Base-by-base conservation (phyloP, 1,139 yeast genomes). In the Williopsis jadinii region DNA sequence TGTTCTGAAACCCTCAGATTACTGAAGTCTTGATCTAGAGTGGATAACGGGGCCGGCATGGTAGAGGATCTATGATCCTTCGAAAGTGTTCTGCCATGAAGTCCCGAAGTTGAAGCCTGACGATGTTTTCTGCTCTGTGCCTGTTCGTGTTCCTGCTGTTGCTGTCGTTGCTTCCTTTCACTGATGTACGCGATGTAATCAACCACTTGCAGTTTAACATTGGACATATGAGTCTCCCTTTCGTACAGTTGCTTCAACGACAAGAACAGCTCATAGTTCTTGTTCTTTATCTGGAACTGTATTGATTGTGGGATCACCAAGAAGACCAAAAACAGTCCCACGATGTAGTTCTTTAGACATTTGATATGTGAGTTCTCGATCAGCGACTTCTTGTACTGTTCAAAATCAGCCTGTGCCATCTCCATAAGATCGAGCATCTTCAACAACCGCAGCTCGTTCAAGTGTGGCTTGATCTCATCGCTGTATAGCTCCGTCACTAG, bases 251-350 rank as follows among this genome's bases (percentile, higher is more conserved):
- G 59, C 43, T 60, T 63, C 38, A 64, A 45, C 8, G 61, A 60
- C 12, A 56, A 50, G 35, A 63, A 65, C n/a, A 64, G 51, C 19
- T 61, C 60, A 41, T 58, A 62, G 42, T 64, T 62, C 45, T 62
- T 64, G 45, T 64, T 64, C 45, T 60, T 62, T 19, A 66, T 53
- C 41, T 63, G 67, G 41, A 64, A 66, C 45, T 65, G 68, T 32
- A 60, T 61, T 3, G 68, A 64, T 31, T 51, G 57, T 11, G 70
- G 70, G 12, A 66, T 59, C 13, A 64, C 59, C 28, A 62, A 45
- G 45, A 55, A 63, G 3, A 66, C 43, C 40, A 63, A 62, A 44
- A 61, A 61, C 33, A 64, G 54, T 1, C 69, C 69, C 5, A 62
- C 54, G 8, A 64, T 59, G 42, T 53, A 64, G 19, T 59, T 56